Evolutionary conservation across 2,329 filamentous ascomycete genomes (phyloP), one percentile per base, ranked within the genome.

Genomic region (Aspergillus ustus): DNA sequence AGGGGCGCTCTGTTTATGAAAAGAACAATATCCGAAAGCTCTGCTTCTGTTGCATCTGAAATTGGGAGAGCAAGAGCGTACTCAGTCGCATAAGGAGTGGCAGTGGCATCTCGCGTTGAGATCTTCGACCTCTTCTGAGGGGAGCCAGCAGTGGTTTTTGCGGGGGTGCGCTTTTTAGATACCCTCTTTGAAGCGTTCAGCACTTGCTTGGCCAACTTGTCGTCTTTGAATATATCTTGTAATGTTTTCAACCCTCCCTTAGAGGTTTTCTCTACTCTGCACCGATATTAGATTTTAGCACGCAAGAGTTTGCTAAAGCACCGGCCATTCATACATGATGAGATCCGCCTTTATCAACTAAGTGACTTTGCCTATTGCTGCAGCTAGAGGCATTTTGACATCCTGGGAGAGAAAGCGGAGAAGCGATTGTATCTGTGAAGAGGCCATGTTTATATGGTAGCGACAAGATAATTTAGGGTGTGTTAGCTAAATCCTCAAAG

Each of bases 1-100:
- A 96, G 79, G 1, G 93, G 92, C 2, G 93, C 92, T 44, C 93
- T 84, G 70, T 96, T 96, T 0, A 91, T 95, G 63, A 88, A 80
- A 1, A 96, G 68, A 0, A 81, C 79, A 1, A 85, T 85, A 2
- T 78, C 75, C 15, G 81, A 79, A 4, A 96, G 85, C 7, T 82
- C 77, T 1, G 85, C 82, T 67, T 91, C 88, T 51, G 88, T 58
- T 29, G 63, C 67, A 15, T 66, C 65, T 4, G 72, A 67, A 6
- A 64, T 57, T 4, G 77, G 78, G 13, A 80, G 67, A 43, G 70
- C 63, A 11, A 80, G 70, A 2, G 69, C 61, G 9, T 66, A 65
- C 66, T 81, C 78, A 54, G 72, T 64, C 43, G 76, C 69, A 53
- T 67, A 71, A n/a, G 76, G 73, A 31, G 68, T 68, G 19, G 62